Evolutionary conservation across 78 protist species (phyloP).

Genomic region (Protostelium mycophagum): DNA sequence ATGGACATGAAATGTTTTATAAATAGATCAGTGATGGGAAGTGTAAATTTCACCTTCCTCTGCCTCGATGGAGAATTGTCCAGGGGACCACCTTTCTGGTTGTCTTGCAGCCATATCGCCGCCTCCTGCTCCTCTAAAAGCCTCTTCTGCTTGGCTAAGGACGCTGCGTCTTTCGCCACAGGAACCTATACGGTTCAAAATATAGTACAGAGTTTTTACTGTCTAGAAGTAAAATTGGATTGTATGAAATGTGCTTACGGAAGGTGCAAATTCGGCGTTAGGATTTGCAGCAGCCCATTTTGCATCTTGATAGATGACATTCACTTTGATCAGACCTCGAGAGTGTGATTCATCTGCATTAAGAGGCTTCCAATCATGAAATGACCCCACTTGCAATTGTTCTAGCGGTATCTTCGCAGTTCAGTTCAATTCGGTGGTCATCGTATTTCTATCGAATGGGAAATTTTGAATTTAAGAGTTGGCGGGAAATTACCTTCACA

Average conservation of each 20-base stretch:
- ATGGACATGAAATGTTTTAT: too few species aligned
- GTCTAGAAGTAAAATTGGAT: too few species aligned
- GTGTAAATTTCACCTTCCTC: too few species aligned
- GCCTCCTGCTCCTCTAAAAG: not conserved
- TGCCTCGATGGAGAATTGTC: too few species aligned
- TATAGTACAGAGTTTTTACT: too few species aligned
- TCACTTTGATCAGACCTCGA: not conserved
- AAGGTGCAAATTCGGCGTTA: not conserved
- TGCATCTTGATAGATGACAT: not conserved
- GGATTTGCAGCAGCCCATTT: not conserved
- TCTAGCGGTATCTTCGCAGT: not conserved
- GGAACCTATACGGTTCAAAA: not conserved
- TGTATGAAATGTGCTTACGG: not conserved
- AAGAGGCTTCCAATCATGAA: not conserved
- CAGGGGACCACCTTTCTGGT: not conserved
- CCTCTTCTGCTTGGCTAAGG: not conserved
- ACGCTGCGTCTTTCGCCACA: not conserved
- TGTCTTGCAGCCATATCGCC: not conserved
- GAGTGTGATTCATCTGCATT: not conserved
- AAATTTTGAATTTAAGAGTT: too few species aligned
- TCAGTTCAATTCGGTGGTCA: not conserved
- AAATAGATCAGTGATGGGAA: too few species aligned
- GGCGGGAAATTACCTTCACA: not conserved
- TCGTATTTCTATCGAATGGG: not conserved
- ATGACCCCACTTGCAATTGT: not conserved